A percentile compares a stretch with the other conserved stretches of the same genome.
Conservation (phyloP, 176 grass and related monocot genomes). For the Melocanna baccifera region DNA sequence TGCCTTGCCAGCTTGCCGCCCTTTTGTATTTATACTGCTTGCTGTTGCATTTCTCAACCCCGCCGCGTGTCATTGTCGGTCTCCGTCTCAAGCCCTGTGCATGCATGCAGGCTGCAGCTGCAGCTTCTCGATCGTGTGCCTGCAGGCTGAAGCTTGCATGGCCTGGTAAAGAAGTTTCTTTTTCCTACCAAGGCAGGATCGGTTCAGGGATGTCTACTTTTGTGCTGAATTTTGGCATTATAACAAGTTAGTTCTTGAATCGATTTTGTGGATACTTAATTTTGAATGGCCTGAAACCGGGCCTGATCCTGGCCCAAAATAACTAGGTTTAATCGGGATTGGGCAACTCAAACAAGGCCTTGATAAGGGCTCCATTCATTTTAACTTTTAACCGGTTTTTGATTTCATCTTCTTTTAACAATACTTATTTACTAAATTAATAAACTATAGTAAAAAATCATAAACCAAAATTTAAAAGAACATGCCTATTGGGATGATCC, state of each 20-base stretch:
- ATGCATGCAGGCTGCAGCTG: neutral
- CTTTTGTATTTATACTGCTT: neutral
- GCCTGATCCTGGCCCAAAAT: too few relatives aligned
- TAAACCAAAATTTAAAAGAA: too few relatives aligned
- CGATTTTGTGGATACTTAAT: neutral
- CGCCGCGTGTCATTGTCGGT: conserved; percentile 7
- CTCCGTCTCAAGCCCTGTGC: conserved; percentile 24
- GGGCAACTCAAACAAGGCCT: neutral
- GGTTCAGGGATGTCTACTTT: too few relatives aligned
- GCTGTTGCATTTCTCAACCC: neutral
- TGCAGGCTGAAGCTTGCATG: neutral
- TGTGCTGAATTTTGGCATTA: neutral
- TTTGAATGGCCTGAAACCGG: neutral
- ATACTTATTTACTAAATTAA: too few relatives aligned
- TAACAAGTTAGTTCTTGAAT: neutral
- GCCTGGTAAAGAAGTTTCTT: neutral
- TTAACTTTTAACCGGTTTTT: too few relatives aligned
- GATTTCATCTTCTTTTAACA: too few relatives aligned
- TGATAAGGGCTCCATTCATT: too few relatives aligned
- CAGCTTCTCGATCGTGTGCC: neutral
- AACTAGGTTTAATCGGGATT: neutral
- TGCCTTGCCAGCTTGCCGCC: neutral
- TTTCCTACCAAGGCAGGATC: neutral
- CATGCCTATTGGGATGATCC: too few relatives aligned
- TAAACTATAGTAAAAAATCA: too few relatives aligned